Percentiles rank a stretch among this genome's conserved stretches.
Evolutionary conservation across 2,329 filamentous ascomycete species (phyloP).

Genomic region (Didymosphaeria variabile): DNA sequence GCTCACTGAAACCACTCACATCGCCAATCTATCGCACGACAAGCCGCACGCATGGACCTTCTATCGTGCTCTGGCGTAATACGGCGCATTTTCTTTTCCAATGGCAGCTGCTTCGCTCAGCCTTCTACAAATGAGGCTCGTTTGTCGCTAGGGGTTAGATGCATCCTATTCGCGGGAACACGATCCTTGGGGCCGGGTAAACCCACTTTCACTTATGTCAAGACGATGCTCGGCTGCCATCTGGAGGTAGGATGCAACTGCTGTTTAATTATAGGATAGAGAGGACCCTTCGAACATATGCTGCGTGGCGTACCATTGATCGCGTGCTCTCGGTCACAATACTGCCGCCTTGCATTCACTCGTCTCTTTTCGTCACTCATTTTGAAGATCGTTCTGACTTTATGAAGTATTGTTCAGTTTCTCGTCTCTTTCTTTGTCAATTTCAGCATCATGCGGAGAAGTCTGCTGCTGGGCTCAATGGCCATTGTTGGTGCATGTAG

Average conservation of each 20-base stretch:
- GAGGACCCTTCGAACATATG: not conserved
- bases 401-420: not conserved
- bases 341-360: not conserved
- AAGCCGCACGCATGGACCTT: constrained; percentile 3
- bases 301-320: constrained; percentile 1
- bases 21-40: not conserved
- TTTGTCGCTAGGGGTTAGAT: not conserved
- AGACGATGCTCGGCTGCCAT: constrained; percentile 1
- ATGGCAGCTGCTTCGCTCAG: constrained; percentile 2
- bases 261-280: not conserved
- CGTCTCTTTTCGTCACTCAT: constrained; percentile 4
- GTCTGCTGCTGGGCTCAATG: constrained; percentile 25
- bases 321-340: not conserved
- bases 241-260: not conserved
- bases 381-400: constrained; percentile 4
- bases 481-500: constrained; percentile 26
- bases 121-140: constrained; percentile 5
- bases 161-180: not conserved
- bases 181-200: not conserved
- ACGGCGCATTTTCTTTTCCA: constrained; percentile 1
- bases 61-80: constrained; percentile 6
- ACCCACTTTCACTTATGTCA: not conserved
- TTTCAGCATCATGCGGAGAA: not conserved
- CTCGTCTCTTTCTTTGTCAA: not conserved
- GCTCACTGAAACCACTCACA: not conserved